These are phyloP conservation scores for Volvariella surrecta DNA, from an alignment of 1,284 basidiomycete species.

Conservation along the genomic window DNA sequence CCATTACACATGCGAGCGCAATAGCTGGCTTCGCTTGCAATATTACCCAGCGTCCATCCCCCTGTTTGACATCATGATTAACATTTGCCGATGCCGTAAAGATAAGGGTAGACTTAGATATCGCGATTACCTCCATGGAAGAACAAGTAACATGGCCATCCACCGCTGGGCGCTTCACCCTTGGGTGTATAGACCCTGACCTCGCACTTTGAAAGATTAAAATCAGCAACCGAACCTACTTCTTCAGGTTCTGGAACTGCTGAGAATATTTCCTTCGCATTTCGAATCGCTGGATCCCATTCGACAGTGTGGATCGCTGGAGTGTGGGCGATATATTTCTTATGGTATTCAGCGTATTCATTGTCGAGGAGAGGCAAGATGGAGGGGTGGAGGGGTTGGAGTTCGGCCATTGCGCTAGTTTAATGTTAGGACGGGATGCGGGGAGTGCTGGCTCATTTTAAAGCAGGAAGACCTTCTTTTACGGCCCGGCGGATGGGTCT, in stretches of 20 bases:
- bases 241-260: slow-evolving; percentile 45
- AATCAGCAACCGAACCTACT: slow-evolving; percentile 46
- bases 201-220: slow-evolving; percentile 34
- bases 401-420: no score
- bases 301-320: slow-evolving; percentile 45
- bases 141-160: slow-evolving; percentile 57
- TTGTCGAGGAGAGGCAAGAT: slow-evolving; percentile 48
- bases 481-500: no score
- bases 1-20: slow-evolving; percentile 49
- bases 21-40: slow-evolving; percentile 50
- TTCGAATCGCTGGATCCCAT: slow-evolving; percentile 51
- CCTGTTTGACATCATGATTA: slow-evolving; percentile 24
- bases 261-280: slow-evolving; percentile 37
- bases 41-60: slow-evolving; percentile 64
- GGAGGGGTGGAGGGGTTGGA: slow-evolving; percentile 50
- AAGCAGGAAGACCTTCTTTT: no score
- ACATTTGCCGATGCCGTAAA: slow-evolving; percentile 7
- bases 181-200: slow-evolving; percentile 54
- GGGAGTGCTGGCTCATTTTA: no score
- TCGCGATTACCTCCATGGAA: slow-evolving; percentile 63
- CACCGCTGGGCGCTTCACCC: slow-evolving; percentile 33
- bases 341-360: slow-evolving; percentile 58
- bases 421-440: no score
- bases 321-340: slow-evolving; percentile 33
- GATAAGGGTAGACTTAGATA: no score